phyloP scores from a whole-genome alignment of 1,139 yeast genomes.

The Nadsonia starkeyi-henricii region DNA sequence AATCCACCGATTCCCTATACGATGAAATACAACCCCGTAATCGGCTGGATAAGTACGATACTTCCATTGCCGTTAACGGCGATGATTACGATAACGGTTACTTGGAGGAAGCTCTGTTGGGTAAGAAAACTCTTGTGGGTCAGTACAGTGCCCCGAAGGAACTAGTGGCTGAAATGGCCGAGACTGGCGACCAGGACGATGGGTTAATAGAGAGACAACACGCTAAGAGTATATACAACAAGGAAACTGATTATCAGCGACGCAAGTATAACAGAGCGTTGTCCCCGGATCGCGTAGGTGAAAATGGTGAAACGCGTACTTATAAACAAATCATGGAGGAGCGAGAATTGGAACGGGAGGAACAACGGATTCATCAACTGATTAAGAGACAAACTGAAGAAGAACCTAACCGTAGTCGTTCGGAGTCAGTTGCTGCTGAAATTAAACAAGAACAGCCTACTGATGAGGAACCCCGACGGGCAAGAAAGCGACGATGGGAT shows the following conservation, averaged over 20 bases:
- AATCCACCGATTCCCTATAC: neutral
- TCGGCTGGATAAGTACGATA: constrained; percentile 2
- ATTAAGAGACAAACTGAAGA: constrained; percentile 14
- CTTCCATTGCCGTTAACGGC: constrained; percentile 3
- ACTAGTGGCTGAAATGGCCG: constrained; percentile 18
- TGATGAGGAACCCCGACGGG: constrained; percentile 10
- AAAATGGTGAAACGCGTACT: constrained; percentile 11
- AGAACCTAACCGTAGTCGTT: constrained; percentile 8
- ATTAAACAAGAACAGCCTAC: constrained; percentile 17
- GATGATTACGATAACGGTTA: constrained; percentile 3
- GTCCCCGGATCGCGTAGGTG: constrained; percentile 19
- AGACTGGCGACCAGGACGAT: constrained; percentile 27
- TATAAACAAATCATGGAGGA: constrained; percentile 19
- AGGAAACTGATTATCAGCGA: constrained; percentile 31
- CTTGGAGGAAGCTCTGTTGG: constrained; percentile 1
- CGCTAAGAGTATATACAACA: constrained; percentile 21
- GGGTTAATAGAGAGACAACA: constrained; percentile 22
- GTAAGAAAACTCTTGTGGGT: constrained; percentile 15
- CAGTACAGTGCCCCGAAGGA: constrained; percentile 22
- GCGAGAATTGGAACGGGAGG: constrained; percentile 23
- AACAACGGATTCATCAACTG: constrained; percentile 17
- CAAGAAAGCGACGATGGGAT: constrained; percentile 24
- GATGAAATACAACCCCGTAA: neutral
- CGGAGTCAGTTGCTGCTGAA: constrained; percentile 10
- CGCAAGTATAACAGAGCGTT: constrained; percentile 25